Percentiles rank a stretch among this genome's conserved stretches.
Conservation (phyloP, 345 rosid species). For the Pelargonium nanum region DNA sequence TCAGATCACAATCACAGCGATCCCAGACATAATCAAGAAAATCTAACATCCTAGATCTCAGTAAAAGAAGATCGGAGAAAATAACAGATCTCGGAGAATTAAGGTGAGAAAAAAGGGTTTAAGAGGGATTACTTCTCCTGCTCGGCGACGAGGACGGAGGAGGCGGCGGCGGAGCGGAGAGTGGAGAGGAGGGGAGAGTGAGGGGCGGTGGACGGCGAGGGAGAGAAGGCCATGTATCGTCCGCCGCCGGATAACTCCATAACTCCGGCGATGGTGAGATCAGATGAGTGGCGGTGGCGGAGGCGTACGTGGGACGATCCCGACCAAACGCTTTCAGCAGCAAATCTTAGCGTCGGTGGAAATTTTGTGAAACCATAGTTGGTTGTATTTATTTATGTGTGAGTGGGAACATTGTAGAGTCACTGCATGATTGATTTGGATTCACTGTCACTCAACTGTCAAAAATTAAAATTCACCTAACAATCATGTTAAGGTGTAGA, state of each 20-base stretch:
- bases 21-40: not conserved
- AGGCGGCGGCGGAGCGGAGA: slow-evolving; percentile 41
- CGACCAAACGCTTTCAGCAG: not conserved
- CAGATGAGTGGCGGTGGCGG: too few species aligned
- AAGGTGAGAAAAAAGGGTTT: not conserved
- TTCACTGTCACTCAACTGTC: too few species aligned
- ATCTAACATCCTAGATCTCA: not conserved
- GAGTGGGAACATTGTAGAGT: too few species aligned
- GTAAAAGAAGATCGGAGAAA: not conserved
- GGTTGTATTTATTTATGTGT: not conserved
- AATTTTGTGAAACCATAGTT: not conserved
- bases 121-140: slow-evolving; percentile 52
- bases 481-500: too few species aligned
- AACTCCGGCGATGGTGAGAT: slow-evolving; percentile 13
- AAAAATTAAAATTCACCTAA: too few species aligned
- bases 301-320: too few species aligned
- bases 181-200: slow-evolving; percentile 69
- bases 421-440: too few species aligned
- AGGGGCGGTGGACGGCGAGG: slow-evolving; percentile 69
- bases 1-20: not conserved
- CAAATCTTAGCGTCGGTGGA: not conserved
- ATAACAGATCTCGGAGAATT: not conserved
- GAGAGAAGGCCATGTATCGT: slow-evolving; percentile 73
- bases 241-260: slow-evolving; percentile 34
- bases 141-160: slow-evolving; percentile 42